Percentiles rank a stretch among this genome's conserved stretches.
Conservation (phyloP, 768 basidiomycete species). For the Boletus subparvulus region DNA sequence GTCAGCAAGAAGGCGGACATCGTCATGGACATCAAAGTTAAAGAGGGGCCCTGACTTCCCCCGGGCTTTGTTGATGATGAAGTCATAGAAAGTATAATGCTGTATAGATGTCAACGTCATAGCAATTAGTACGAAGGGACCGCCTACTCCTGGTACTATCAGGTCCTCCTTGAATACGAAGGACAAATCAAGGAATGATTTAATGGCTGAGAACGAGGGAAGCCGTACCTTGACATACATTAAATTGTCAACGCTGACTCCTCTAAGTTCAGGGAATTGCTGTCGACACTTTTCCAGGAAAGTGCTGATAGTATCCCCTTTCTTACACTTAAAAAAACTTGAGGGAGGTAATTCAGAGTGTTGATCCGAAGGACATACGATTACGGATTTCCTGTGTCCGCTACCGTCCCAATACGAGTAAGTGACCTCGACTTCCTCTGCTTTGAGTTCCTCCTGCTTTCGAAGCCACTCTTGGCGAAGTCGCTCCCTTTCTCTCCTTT, state of each 20-base stretch:
- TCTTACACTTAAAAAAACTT: constrained; percentile 73
- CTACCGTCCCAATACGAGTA: constrained; percentile 99
- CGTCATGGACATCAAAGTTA: constrained; percentile 99
- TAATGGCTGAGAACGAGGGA: background rate
- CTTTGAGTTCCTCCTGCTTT: constrained; percentile 65
- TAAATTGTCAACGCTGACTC: constrained; percentile 89
- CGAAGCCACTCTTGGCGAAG: constrained; percentile 87
- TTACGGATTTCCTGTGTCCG: constrained; percentile 90
- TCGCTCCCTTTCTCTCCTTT: constrained; percentile 84
- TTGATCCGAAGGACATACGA: constrained; percentile 49
- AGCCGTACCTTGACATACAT: constrained; percentile 92
- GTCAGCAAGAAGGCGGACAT: constrained; percentile 90
- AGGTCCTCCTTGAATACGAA: constrained; percentile 77
- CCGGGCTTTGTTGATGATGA: constrained; percentile 96
- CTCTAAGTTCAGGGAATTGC: constrained; percentile 90
- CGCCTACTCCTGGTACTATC: constrained; percentile 89
- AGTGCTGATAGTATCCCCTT: constrained; percentile 82
- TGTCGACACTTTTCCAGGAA: constrained; percentile 93
- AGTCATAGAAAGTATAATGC: constrained; percentile 99
- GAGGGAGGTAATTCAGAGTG: background rate
- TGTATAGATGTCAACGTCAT: constrained; percentile 31
- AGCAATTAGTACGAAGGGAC: background rate
- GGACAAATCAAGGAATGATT: constrained; percentile 1
- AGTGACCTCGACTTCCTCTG: constrained; percentile 81
- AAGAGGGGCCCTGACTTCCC: constrained; percentile 98